Evolutionary conservation across 2,329 filamentous ascomycete genomes (phyloP).

Genomic region (Fusarium pilosicola): DNA sequence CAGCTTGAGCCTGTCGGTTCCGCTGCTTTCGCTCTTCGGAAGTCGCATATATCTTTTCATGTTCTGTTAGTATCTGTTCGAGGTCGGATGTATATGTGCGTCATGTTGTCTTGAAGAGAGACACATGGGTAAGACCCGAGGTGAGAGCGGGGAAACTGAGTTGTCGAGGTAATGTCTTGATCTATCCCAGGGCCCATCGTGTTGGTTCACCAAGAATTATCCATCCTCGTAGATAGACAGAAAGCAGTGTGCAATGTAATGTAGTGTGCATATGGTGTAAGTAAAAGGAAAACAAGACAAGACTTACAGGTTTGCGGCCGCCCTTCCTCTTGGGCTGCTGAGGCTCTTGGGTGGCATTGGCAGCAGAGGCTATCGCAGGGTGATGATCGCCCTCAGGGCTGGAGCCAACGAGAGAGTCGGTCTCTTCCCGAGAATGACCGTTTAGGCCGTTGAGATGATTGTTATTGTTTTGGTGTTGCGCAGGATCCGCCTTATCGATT

Average conservation of each 20-base stretch:
- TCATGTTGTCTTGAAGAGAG: conserved; percentile 16
- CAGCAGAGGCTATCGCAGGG: conserved; percentile 46
- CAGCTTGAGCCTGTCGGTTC: conserved; percentile 95
- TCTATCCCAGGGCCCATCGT: background rate
- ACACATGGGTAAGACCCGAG: background rate
- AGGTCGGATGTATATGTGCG: background rate
- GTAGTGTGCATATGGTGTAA: background rate
- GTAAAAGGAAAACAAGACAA: conserved; percentile 49
- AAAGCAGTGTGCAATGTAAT: background rate
- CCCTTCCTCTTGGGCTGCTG: conserved; percentile 93
- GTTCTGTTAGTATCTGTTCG: conserved; percentile 31
- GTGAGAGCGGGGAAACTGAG: conserved; percentile 14
- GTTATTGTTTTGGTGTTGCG: conserved; percentile 48
- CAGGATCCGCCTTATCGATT: conserved; percentile 63
- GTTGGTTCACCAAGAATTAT: background rate
- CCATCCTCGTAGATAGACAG: background rate
- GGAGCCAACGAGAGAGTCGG: conserved; percentile 69
- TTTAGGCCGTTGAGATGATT: conserved; percentile 44
- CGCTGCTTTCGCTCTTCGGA: conserved; percentile 98
- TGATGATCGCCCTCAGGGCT: conserved; percentile 66
- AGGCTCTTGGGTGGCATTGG: conserved; percentile 58
- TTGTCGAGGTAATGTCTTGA: background rate
- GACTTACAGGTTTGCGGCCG: conserved; percentile 89
- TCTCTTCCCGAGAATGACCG: conserved; percentile 62
- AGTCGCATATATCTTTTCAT: conserved; percentile 89